Conservation (phyloP, 1,284 basidiomycete genomes). For the Cryptococcus sp. region DNA sequence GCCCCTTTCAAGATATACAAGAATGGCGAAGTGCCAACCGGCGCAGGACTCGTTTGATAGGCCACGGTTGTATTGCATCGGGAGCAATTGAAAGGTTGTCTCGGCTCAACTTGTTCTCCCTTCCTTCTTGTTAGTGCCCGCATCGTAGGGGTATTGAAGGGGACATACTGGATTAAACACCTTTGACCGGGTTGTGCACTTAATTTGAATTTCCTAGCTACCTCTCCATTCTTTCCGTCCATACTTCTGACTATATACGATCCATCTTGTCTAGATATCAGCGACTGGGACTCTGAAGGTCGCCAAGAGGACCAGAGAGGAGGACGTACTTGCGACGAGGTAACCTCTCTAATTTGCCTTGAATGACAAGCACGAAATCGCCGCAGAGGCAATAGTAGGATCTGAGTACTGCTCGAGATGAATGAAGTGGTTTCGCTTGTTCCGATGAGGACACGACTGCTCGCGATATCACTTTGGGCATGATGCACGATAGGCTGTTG, state of each 20-base stretch:
- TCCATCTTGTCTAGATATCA: constrained; percentile 34
- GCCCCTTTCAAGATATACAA: constrained; percentile 45
- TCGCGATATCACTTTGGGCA: constrained; percentile 48
- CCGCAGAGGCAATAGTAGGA: constrained; percentile 50
- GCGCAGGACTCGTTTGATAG: constrained; percentile 43
- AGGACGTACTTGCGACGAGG: constrained; percentile 38
- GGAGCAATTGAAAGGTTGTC: constrained; percentile 40
- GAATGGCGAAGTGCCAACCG: constrained; percentile 38
- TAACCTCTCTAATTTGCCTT: constrained; percentile 44
- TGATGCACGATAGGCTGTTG: constrained; percentile 16
- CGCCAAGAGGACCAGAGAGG: neutral
- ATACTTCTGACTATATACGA: constrained; percentile 42
- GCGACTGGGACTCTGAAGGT: neutral
- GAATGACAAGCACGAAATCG: constrained; percentile 47
- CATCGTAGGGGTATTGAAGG: neutral
- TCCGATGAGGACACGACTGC: constrained; percentile 46
- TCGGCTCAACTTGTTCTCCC: constrained; percentile 31
- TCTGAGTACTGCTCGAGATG: constrained; percentile 42
- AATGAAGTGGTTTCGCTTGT: constrained; percentile 32
- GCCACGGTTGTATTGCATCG: constrained; percentile 45
- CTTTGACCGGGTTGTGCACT: constrained; percentile 39
- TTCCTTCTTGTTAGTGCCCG: constrained; percentile 4
- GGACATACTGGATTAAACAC: constrained; percentile 37
- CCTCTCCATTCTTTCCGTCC: constrained; percentile 15
- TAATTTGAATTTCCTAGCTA: constrained; percentile 48